These are phyloP conservation scores for Lentinula detonsa DNA, from an alignment of 768 basidiomycete species.

Conservation along the genomic window DNA sequence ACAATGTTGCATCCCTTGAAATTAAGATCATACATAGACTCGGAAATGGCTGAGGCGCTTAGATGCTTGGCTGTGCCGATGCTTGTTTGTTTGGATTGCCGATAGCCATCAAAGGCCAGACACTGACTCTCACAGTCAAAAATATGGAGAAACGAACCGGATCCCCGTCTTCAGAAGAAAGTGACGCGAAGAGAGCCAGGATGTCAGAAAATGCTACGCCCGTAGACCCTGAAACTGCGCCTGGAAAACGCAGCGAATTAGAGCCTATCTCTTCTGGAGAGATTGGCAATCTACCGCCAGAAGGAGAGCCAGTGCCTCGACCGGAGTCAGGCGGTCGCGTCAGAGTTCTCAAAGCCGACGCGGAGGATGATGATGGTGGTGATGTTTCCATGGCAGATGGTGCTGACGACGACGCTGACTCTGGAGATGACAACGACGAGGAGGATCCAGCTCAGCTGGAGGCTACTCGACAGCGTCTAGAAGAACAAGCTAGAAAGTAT, in stretches of 20 bases:
- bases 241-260: constrained; percentile 83
- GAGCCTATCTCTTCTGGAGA: constrained; percentile 79
- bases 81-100: not conserved
- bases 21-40: not conserved
- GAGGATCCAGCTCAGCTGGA: constrained; percentile 83
- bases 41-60: too few species aligned
- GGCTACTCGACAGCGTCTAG: constrained; percentile 70
- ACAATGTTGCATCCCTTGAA: not conserved
- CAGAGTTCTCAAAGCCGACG: constrained; percentile 41
- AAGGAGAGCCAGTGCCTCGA: constrained; percentile 26
- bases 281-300: constrained; percentile 65
- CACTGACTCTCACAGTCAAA: not conserved
- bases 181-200: constrained; percentile 16
- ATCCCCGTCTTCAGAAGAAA: constrained; percentile 3
- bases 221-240: constrained; percentile 73
- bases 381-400: constrained; percentile 82
- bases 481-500: constrained; percentile 88
- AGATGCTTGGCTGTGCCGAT: not conserved
- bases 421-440: constrained; percentile 76
- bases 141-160: constrained; percentile 3
- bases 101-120: not conserved
- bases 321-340: constrained; percentile 40
- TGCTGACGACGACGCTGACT: constrained; percentile 71
- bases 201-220: constrained; percentile 55
- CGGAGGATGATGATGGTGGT: constrained; percentile 62